phyloP scores from a whole-genome alignment of 2,329 filamentous ascomycete genomes.

The Aaosphaeria arxii region DNA sequence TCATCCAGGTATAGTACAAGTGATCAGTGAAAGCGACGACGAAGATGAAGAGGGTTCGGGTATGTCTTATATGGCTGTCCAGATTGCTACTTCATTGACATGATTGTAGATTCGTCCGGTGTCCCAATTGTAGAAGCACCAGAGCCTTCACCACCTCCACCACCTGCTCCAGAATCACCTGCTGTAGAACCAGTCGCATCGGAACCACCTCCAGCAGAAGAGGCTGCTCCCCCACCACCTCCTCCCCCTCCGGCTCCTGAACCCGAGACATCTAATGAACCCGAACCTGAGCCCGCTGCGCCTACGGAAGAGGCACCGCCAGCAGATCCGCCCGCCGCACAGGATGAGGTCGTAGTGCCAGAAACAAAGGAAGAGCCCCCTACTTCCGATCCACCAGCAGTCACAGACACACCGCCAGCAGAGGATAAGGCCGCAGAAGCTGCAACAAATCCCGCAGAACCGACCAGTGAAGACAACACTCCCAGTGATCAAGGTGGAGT shows the following conservation, averaged over 20 bases:
- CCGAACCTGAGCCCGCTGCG: conserved; percentile 1
- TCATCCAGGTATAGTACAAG: conserved; percentile 20
- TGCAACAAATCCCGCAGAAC: neutral
- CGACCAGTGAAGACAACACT: neutral
- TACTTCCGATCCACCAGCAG: neutral
- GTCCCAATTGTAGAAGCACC: conserved; percentile 12
- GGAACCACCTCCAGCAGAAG: conserved; percentile 6
- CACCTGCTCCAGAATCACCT: conserved; percentile 3
- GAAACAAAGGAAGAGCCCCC: neutral
- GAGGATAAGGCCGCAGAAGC: neutral
- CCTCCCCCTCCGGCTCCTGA: conserved; percentile 4
- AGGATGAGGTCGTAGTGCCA: neutral
- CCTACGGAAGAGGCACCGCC: neutral
- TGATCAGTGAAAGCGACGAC: conserved; percentile 17
- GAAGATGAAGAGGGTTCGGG: conserved; percentile 12
- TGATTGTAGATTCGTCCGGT: too few relatives aligned
- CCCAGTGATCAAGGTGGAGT: conserved; percentile 5
- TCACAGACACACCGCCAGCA: neutral
- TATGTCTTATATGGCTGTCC: too few relatives aligned
- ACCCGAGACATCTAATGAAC: conserved; percentile 4
- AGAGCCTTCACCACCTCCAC: conserved; percentile 7
- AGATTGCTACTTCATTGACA: too few relatives aligned
- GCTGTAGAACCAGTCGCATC: conserved; percentile 1
- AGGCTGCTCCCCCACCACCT: conserved; percentile 6
- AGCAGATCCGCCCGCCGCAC: neutral